A percentile compares a stretch with the other conserved stretches of the same genome.
Evolutionary conservation across 192 early-diverging fungal species (phyloP).

Genomic region (Phlyctochytrium arcticum): DNA sequence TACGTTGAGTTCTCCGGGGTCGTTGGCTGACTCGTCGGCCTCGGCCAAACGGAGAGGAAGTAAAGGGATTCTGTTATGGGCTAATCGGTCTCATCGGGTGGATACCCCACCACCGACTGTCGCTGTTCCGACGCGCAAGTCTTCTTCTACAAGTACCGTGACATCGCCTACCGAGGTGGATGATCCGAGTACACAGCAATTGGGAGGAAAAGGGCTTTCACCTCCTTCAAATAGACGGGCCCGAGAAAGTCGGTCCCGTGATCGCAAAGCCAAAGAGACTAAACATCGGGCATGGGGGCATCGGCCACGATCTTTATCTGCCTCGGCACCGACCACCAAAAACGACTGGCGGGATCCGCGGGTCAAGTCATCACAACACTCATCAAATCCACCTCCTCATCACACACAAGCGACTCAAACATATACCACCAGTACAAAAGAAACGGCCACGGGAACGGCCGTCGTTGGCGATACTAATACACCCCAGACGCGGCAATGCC

Average conservation of each 20-base stretch:
- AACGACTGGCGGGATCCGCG: too few species aligned
- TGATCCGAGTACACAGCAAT: constrained; percentile 6
- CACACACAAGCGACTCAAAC: too few species aligned
- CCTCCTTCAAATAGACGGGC: background rate
- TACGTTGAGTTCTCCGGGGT: background rate
- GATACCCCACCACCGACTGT: background rate
- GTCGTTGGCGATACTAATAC: too few species aligned
- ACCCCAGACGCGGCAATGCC: too few species aligned
- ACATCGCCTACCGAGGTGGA: background rate
- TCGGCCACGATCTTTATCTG: constrained; percentile 12
- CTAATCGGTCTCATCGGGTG: constrained; percentile 14
- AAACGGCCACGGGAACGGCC: too few species aligned
- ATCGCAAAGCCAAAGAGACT: background rate
- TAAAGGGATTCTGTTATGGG: constrained; percentile 22
- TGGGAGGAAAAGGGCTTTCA: background rate
- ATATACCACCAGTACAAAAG: too few species aligned
- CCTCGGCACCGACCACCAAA: background rate
- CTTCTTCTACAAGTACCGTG: background rate
- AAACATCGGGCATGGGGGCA: background rate
- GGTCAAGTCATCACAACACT: too few species aligned
- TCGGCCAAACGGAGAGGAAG: constrained; percentile 9
- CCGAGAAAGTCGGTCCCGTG: background rate
- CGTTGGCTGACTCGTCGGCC: background rate
- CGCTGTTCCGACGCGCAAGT: too few species aligned
- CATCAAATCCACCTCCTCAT: too few species aligned